Evolutionary conservation across 164 flowering plant species (phyloP).

Genomic region (Stephania japonica): DNA sequence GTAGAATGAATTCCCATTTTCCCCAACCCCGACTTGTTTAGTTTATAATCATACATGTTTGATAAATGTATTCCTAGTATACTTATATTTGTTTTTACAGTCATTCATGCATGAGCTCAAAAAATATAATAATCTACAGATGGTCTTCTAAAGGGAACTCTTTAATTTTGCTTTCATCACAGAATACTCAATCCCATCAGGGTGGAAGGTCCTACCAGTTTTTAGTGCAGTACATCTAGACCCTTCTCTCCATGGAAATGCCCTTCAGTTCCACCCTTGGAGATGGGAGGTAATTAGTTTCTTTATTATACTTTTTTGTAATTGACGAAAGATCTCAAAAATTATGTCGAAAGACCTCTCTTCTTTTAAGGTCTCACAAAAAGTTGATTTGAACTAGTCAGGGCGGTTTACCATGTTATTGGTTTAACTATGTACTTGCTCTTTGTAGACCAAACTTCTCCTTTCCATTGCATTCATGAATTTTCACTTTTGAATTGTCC

Average conservation of each 20-base stretch:
- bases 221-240: conserved; percentile 68
- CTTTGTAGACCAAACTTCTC: not conserved
- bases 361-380: too few species aligned
- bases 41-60: not conserved
- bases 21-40: too few species aligned
- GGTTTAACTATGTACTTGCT: not conserved
- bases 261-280: conserved; percentile 55
- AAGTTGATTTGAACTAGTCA: too few species aligned
- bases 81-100: not conserved
- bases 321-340: too few species aligned
- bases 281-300: conserved; percentile 55
- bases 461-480: not conserved
- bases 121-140: not conserved
- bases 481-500: not conserved
- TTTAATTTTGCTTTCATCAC: conserved; percentile 8
- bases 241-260: conserved; percentile 41
- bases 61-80: not conserved
- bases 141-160: not conserved
- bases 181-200: conserved; percentile 58
- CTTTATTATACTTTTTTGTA: not conserved
- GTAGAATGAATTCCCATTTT: too few species aligned
- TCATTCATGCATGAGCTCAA: conserved; percentile 23
- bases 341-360: too few species aligned
- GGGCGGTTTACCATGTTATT: too few species aligned
- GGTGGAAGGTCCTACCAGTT: conserved; percentile 80